phyloP scores from a whole-genome alignment of 176 grass and related monocot species.

The Carex scoparia region DNA sequence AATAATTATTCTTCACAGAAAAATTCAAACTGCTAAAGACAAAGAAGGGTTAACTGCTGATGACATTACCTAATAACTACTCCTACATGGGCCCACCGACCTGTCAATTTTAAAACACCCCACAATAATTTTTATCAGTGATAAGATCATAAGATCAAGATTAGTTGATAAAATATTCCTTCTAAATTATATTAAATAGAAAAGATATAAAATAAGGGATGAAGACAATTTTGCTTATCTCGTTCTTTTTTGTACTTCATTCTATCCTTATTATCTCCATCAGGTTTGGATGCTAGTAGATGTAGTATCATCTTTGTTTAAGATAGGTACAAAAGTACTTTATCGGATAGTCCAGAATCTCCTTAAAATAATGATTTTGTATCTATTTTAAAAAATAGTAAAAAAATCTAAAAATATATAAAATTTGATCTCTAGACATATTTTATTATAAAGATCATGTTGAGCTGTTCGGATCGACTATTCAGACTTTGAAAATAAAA shows the following conservation, averaged over 20 bases:
- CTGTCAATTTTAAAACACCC: not conserved
- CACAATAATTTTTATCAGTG: not conserved
- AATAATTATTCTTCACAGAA: not conserved
- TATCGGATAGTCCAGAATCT: too few species aligned
- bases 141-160: slow-evolving; percentile 9
- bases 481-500: too few species aligned
- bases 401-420: too few species aligned
- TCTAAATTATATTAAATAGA: not conserved
- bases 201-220: not conserved
- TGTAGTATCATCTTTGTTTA: not conserved
- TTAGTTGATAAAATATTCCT: not conserved
- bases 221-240: not conserved
- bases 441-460: too few species aligned
- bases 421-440: too few species aligned
- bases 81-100: not conserved
- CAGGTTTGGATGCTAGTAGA: not conserved
- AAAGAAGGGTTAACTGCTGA: not conserved
- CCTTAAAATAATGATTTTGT: too few species aligned
- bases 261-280: not conserved
- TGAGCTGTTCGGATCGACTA: too few species aligned
- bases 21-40: not conserved
- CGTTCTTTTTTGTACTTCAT: not conserved
- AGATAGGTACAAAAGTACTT: too few species aligned
- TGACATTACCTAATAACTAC: slow-evolving; percentile 2
- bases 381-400: too few species aligned